phyloP scores from a whole-genome alignment of 768 basidiomycete species.

The Mrakia frigida region DNA sequence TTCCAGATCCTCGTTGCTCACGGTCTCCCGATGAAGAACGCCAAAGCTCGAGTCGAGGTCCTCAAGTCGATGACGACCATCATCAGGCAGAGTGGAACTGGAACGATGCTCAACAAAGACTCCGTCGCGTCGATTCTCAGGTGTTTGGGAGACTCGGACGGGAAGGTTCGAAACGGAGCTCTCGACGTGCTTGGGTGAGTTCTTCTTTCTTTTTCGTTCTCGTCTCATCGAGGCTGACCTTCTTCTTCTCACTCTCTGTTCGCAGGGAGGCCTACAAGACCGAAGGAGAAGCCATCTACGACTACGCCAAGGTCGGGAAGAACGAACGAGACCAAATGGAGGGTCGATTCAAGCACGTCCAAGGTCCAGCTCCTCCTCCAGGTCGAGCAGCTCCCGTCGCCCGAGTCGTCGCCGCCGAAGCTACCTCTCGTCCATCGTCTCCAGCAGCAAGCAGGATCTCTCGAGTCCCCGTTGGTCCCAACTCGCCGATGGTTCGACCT shows the following conservation, averaged over 20 bases:
- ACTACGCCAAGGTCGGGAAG: slow-evolving; percentile 66
- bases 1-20: slow-evolving; percentile 83
- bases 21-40: slow-evolving; percentile 82
- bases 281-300: slow-evolving; percentile 75
- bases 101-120: slow-evolving; percentile 52
- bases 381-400: slow-evolving; percentile 13
- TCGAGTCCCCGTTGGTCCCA: not conserved
- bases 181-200: slow-evolving; percentile 71
- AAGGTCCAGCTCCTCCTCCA: slow-evolving; percentile 27
- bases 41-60: slow-evolving; percentile 81
- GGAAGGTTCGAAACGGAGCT: slow-evolving; percentile 79
- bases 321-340: slow-evolving; percentile 92
- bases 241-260: slow-evolving; percentile 1
- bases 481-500: slow-evolving; percentile 12
- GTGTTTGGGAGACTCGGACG: slow-evolving; percentile 84
- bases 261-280: slow-evolving; percentile 71
- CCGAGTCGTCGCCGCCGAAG: slow-evolving; percentile 16
- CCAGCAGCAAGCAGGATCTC: slow-evolving; percentile 21
- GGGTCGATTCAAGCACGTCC: slow-evolving; percentile 57
- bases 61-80: slow-evolving; percentile 54
- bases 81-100: slow-evolving; percentile 27
- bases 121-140: slow-evolving; percentile 70
- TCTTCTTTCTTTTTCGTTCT: not conserved
- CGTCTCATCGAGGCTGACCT: not conserved
- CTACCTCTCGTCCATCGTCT: not conserved